A percentile compares a stretch with the other conserved stretches of the same genome.
Conservation (phyloP, 148 eudicot genomes). For the Amaranthus cruentus region DNA sequence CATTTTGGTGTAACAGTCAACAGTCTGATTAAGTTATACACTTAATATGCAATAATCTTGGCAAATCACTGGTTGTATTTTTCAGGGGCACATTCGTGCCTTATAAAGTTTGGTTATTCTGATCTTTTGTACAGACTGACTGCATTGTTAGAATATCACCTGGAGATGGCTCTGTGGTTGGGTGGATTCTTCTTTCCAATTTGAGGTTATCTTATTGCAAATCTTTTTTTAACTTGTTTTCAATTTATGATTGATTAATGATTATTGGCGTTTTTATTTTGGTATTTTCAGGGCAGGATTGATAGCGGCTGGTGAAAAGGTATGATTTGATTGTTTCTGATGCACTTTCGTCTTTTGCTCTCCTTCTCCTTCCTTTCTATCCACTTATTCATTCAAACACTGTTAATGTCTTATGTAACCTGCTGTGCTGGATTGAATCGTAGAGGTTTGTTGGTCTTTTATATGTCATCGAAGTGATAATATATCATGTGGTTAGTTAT, state of each 20-base stretch:
- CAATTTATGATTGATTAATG: not conserved
- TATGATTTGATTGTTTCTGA: constrained; percentile 17
- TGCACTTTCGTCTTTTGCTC: too few species aligned
- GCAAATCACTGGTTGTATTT: too few species aligned
- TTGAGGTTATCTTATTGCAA: constrained; percentile 46
- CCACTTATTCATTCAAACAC: not conserved
- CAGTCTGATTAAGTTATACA: too few species aligned
- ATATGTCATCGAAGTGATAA: not conserved
- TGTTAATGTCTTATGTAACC: too few species aligned
- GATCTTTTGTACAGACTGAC: constrained; percentile 51
- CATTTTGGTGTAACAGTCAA: too few species aligned
- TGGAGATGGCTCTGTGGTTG: constrained; percentile 52
- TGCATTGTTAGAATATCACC: constrained; percentile 89
- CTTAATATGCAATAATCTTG: too few species aligned
- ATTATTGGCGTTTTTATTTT: not conserved
- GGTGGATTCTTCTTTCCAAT: constrained; percentile 83
- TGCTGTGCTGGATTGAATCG: too few species aligned
- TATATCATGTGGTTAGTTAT: constrained; percentile 3
- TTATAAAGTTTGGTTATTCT: constrained; percentile 7
- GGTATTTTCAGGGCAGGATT: constrained; percentile 51
- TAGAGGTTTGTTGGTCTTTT: too few species aligned
- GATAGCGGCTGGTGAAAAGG: constrained; percentile 41
- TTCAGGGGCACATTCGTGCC: not conserved
- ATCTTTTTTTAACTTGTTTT: not conserved
- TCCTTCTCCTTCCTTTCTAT: not conserved